phyloP scores from a whole-genome alignment of 495 filamentous ascomycete species.

The Penicillium herquei region DNA sequence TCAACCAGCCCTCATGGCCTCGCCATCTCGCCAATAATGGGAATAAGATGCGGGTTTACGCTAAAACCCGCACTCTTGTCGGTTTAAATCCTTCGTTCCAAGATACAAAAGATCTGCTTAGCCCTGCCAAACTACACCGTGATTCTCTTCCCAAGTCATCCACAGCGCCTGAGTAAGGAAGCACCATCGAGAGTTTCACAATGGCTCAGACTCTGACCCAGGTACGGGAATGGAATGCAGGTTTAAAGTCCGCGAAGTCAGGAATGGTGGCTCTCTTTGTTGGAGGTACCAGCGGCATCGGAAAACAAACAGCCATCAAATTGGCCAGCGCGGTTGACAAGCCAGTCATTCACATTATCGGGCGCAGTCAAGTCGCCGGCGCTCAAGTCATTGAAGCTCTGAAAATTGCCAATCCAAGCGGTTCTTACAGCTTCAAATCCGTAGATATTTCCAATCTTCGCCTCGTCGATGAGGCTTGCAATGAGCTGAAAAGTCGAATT shows the following conservation, averaged over 20 bases:
- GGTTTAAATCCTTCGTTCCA: no score
- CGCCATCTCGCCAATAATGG: no score
- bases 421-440: neutral
- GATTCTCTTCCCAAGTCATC: no score
- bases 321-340: slow-evolving; percentile 27
- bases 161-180: no score
- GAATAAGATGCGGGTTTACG: no score
- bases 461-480: neutral
- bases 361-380: neutral
- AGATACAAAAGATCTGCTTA: no score
- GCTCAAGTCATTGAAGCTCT: neutral
- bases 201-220: neutral
- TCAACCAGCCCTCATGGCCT: no score
- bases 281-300: slow-evolving; percentile 41
- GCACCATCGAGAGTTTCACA: neutral
- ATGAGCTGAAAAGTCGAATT: neutral
- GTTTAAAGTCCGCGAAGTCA: neutral
- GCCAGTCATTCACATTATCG: slow-evolving; percentile 36
- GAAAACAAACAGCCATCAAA: slow-evolving; percentile 30
- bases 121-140: no score
- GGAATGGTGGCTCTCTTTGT: slow-evolving; percentile 34
- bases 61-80: no score
- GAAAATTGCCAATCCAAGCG: neutral
- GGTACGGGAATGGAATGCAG: neutral
- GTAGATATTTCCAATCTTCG: neutral